phyloP scores from a whole-genome alignment of 768 basidiomycete genomes.

The Butyriboletus loyo region DNA sequence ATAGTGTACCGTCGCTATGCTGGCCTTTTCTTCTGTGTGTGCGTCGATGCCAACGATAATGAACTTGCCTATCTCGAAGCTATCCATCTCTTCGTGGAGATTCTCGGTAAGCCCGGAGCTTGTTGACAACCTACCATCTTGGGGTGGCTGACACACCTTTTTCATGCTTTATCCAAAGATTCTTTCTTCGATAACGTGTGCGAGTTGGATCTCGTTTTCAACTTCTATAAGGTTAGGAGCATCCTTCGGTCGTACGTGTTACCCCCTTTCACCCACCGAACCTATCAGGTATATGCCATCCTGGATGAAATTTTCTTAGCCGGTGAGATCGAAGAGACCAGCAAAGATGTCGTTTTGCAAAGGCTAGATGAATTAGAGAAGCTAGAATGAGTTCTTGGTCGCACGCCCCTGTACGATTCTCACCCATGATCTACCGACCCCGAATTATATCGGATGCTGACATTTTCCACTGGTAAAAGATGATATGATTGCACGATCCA shows the following conservation, averaged over 20 bases:
- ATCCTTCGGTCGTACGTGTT: neutral
- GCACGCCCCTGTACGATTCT: conserved; percentile 7
- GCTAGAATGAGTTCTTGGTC: conserved; percentile 56
- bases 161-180: conserved; percentile 47
- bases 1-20: conserved; percentile 96
- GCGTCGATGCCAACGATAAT: conserved; percentile 97
- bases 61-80: conserved; percentile 96
- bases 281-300: conserved; percentile 86
- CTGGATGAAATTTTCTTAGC: conserved; percentile 98
- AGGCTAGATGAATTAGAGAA: conserved; percentile 92
- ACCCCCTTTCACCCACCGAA: neutral
- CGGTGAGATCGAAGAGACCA: conserved; percentile 97
- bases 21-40: conserved; percentile 96
- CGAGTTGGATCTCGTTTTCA: conserved; percentile 96
- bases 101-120: conserved; percentile 65
- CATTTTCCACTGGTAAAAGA: conserved; percentile 7
- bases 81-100: conserved; percentile 97
- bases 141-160: neutral
- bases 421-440: conserved; percentile 3
- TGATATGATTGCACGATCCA: neutral
- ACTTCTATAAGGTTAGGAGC: conserved; percentile 84
- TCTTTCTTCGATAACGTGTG: conserved; percentile 99
- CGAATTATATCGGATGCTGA: conserved; percentile 11
- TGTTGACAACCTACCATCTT: neutral
- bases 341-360: conserved; percentile 91